phyloP scores from a whole-genome alignment of 192 early-diverging fungal genomes.

The Umbelopsis sp. region DNA sequence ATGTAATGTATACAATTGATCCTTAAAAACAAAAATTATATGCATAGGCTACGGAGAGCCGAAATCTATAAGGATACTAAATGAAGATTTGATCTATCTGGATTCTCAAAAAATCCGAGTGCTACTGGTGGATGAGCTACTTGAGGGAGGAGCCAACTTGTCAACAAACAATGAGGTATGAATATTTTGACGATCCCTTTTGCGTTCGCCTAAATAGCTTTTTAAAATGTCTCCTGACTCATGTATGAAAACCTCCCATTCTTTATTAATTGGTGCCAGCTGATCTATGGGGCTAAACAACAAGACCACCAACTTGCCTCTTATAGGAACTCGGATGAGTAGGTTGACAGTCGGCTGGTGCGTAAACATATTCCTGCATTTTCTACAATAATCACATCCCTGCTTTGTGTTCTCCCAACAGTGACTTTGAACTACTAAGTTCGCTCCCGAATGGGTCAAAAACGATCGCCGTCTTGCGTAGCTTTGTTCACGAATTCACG shows the following conservation, averaged over 20 bases:
- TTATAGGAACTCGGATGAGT: constrained; percentile 28
- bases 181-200: constrained; percentile 20
- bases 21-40: neutral
- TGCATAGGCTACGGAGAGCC: constrained; percentile 46
- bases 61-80: constrained; percentile 46
- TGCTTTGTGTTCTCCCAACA: constrained; percentile 22
- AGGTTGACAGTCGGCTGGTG: constrained; percentile 11
- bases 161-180: constrained; percentile 19
- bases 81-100: constrained; percentile 55
- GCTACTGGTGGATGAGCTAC: constrained; percentile 46
- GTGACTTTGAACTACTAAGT: constrained; percentile 51
- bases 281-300: constrained; percentile 7
- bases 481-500: constrained; percentile 50
- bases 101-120: constrained; percentile 47
- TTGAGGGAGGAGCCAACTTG: constrained; percentile 44
- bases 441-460: constrained; percentile 44
- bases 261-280: constrained; percentile 25
- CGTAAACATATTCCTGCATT: neutral
- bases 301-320: constrained; percentile 18
- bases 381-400: neutral
- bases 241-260: constrained; percentile 27
- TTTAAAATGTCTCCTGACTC: constrained; percentile 15
- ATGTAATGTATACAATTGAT: neutral
- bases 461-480: constrained; percentile 41
- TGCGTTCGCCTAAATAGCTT: neutral